Conservation (phyloP, 2,329 filamentous ascomycete species). For the Nectriaceae sp. region DNA sequence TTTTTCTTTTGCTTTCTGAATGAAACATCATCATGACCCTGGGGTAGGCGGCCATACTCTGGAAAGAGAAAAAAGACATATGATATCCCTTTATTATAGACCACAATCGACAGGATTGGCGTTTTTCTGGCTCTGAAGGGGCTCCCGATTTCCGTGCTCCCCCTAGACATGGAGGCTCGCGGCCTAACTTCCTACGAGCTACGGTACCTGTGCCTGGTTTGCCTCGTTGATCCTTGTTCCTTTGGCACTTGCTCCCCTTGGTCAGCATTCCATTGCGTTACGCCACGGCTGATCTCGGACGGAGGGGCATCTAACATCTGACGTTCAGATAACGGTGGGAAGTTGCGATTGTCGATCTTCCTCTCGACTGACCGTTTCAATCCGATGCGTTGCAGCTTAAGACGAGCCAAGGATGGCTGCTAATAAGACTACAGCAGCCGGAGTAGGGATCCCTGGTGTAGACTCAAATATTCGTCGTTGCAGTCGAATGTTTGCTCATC, state of each 20-base stretch:
- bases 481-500: too few species aligned
- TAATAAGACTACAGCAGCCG: too few species aligned
- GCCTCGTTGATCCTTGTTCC: not conserved
- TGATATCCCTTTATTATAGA: slow-evolving; percentile 15
- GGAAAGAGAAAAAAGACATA: slow-evolving; percentile 20
- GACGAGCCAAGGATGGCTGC: too few species aligned
- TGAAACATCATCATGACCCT: slow-evolving; percentile 14
- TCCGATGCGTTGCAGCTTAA: too few species aligned
- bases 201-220: not conserved
- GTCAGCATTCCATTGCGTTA: not conserved
- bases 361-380: too few species aligned
- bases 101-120: slow-evolving; percentile 23
- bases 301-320: not conserved
- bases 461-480: too few species aligned
- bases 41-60: slow-evolving; percentile 13
- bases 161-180: slow-evolving; percentile 13
- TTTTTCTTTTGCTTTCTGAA: not conserved
- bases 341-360: not conserved
- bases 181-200: slow-evolving; percentile 10
- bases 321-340: not conserved
- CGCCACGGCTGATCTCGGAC: not conserved
- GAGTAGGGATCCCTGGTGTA: too few species aligned
- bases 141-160: slow-evolving; percentile 7
- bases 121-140: slow-evolving; percentile 18
- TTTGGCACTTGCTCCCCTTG: not conserved